Evolutionary conservation across 345 rosid genomes (phyloP).

Genomic region (Murraya paniculata): DNA sequence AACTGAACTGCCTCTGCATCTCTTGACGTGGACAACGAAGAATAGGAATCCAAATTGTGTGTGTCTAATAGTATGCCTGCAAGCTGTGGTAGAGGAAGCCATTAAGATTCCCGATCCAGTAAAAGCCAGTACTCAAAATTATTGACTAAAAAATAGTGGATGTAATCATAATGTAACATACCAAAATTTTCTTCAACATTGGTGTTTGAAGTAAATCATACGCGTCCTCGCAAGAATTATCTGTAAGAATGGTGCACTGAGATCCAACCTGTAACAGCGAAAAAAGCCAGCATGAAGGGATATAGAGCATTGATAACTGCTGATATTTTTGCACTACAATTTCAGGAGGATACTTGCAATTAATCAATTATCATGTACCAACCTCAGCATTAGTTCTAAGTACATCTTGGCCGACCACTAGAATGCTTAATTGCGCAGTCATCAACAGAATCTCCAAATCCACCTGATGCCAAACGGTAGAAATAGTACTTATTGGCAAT

Average conservation of each 20-base stretch:
- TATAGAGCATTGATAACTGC: background rate
- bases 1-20: slow-evolving; percentile 67
- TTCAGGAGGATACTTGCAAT: too few species aligned
- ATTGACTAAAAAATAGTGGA: background rate
- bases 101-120: slow-evolving; percentile 4
- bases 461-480: slow-evolving; percentile 33
- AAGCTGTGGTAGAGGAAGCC: slow-evolving; percentile 38
- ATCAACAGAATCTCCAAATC: slow-evolving; percentile 62
- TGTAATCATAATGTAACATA: slow-evolving; percentile 13
- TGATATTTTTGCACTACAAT: too few species aligned
- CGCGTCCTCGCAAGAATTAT: slow-evolving; percentile 70
- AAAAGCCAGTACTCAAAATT: background rate
- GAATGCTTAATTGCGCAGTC: slow-evolving; percentile 44
- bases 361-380: background rate
- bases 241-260: slow-evolving; percentile 59
- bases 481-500: background rate
- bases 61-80: slow-evolving; percentile 65
- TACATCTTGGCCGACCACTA: slow-evolving; percentile 58
- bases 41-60: slow-evolving; percentile 37
- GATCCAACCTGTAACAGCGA: slow-evolving; percentile 37
- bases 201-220: slow-evolving; percentile 55
- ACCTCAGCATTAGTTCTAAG: slow-evolving; percentile 49
- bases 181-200: slow-evolving; percentile 51
- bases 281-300: background rate
- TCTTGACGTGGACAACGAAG: slow-evolving; percentile 38